These are phyloP conservation scores for Kodamaea derodonti DNA, from an alignment of 1,139 yeast genomes.

Conservation along the genomic window DNA sequence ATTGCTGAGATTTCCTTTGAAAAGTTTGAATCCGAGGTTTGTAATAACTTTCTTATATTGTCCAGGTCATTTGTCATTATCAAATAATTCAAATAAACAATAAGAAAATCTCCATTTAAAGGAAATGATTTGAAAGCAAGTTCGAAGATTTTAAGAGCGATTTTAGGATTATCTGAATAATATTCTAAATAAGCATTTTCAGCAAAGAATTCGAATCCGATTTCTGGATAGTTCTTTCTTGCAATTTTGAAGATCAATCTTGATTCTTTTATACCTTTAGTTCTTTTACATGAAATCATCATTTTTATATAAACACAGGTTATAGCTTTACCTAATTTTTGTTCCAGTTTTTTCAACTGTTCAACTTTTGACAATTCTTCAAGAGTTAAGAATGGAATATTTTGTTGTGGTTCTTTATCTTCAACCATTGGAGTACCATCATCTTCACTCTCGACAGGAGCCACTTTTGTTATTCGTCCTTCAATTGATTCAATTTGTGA, in stretches of 20 bases:
- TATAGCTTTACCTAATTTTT: conserved; percentile 31
- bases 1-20: conserved; percentile 32
- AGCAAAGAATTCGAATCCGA: conserved; percentile 73
- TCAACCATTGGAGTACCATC: conserved; percentile 14
- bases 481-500: conserved; percentile 22
- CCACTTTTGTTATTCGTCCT: conserved; percentile 8
- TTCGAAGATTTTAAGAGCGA: conserved; percentile 76
- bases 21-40: conserved; percentile 42
- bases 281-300: conserved; percentile 59
- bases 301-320: conserved; percentile 52
- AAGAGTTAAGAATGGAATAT: conserved; percentile 19
- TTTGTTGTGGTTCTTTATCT: conserved; percentile 8
- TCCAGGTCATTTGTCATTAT: conserved; percentile 72
- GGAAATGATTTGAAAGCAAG: conserved; percentile 54
- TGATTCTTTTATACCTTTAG: conserved; percentile 69
- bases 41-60: conserved; percentile 80
- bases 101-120: conserved; percentile 58
- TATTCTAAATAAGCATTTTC: conserved; percentile 84
- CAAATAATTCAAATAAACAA: conserved; percentile 69
- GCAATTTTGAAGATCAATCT: conserved; percentile 63
- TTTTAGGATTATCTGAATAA: conserved; percentile 58
- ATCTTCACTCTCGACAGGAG: conserved; percentile 12
- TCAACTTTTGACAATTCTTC: conserved; percentile 26
- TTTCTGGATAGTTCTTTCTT: conserved; percentile 42
- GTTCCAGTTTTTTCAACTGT: conserved; percentile 17